Evolutionary conservation across 2,329 filamentous ascomycete genomes (phyloP).

Genomic region (Zymoseptoria tritici): DNA sequence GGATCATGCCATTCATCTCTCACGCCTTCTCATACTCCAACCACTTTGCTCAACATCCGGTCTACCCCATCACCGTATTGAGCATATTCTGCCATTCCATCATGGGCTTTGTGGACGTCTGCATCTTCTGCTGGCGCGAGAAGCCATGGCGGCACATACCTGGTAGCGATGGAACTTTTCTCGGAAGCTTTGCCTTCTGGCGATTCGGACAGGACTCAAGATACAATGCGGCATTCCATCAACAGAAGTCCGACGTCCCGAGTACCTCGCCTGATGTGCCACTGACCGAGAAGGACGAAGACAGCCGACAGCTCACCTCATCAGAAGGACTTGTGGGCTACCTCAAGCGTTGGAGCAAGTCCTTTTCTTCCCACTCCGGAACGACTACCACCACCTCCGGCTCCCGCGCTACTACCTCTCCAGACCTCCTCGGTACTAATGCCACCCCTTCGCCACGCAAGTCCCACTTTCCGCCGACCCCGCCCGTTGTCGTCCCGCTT

Average conservation of each 20-base stretch:
- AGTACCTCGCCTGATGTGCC: not conserved
- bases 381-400: not conserved
- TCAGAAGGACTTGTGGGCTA: not conserved
- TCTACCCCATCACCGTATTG: slow-evolving; percentile 51
- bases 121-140: slow-evolving; percentile 62
- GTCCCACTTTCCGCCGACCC: not conserved
- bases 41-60: slow-evolving; percentile 42
- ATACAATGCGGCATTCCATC: not conserved
- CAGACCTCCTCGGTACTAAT: not conserved
- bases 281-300: not conserved
- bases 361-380: not conserved
- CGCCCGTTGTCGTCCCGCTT: not conserved
- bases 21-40: slow-evolving; percentile 56
- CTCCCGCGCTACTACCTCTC: not conserved
- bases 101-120: slow-evolving; percentile 61
- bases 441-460: not conserved
- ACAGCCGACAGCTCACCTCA: not conserved
- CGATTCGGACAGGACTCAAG: slow-evolving; percentile 2
- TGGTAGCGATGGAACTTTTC: slow-evolving; percentile 36
- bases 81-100: slow-evolving; percentile 53
- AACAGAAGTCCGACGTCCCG: not conserved
- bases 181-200: slow-evolving; percentile 34
- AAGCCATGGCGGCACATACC: slow-evolving; percentile 59
- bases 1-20: slow-evolving; percentile 62
- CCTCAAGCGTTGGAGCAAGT: not conserved